Evolutionary conservation across 2,329 filamentous ascomycete genomes (phyloP), one percentile per base, ranked within the genome.

Genomic region (Xylariomycetidae sp.): DNA sequence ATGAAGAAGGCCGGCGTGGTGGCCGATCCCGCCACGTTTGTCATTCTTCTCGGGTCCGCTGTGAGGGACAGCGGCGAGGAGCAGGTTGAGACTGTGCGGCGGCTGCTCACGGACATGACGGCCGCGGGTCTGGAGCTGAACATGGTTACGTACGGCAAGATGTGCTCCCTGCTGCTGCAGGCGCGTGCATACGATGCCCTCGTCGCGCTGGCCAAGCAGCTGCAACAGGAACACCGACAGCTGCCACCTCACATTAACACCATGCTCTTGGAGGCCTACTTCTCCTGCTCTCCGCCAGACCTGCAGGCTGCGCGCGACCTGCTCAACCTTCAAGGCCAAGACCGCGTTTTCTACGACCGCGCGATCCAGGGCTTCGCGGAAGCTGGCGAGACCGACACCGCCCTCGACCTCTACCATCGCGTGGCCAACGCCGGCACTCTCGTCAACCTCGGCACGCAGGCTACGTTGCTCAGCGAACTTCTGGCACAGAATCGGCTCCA

Each of bases 1-100:
- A 88, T 88, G 83, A 60, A 69, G 24, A 42, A 53, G 3, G 58
- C 67, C 12, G 66, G 67, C 3, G 56, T 86, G 18, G 45, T 66
- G 19, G 72, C 79, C 1, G 76, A 88, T 53, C 64, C 69, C n/a
- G 72, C 71, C 5, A 92, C 86, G 1, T 85, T 85, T 56, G 84
- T 78, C 15, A 76, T 86, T 40, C 67, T 92, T 36, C 64, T 92
- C 6, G 76, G 82, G n/a, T n/a, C n/a, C n/a, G n/a, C n/a, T n/a
- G n/a, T n/a, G n/a, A n/a, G n/a, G n/a, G n/a, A n/a, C n/a, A n/a
- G n/a, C 66, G 34, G 34, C 16, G 40, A 48, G 9, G 65, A 77
- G 34, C 78, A 82, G 52, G 58, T 64, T 14, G 50, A 57, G 2
- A 61, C 68, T 13, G 66, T 86, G 6, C 47, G 66, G n/a, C 51